Evolutionary conservation across 139 green algal genomes (phyloP), one percentile per base, ranked within the genome.

Genomic region (Ulvella scutata): DNA sequence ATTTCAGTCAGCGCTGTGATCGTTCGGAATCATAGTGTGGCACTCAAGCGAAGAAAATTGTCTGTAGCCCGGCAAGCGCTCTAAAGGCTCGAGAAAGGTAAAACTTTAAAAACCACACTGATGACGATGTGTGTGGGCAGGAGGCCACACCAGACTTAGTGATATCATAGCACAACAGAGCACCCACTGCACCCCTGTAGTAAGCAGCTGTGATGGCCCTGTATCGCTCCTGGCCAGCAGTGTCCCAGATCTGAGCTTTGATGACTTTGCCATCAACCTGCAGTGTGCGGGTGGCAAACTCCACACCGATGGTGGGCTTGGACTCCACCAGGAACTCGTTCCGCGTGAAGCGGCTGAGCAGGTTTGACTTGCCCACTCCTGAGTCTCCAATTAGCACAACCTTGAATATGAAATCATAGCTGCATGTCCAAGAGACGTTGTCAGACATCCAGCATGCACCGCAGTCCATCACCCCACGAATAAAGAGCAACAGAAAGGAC

Each of bases 211-310:
- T 99, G 82, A 99, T 99, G 36, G 95, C 95, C 0, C 95, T 82
- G 84, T 98, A 99, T 34, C 94, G 83, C 79, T 98, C 94, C 79
- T 98, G 94, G 21, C 94, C 94, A 17, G 94, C 94, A 39, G 95
- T 99, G 80, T 99, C 95, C 95, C 95, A 99, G 60, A 99, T 99
- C 80, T 99, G 95, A 34, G 95, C 95, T 82, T 99, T 99, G 83
- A 99, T 95, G 4, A 91, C 98, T 83, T 99, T 99, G 67, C 88
- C 89, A 67, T 99, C 95, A 37, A 99, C 92, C 92, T 97, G 79
- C 39, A 99, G 98, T 83, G 90, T 97, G 62, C 95, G 83, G 0
- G 95, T 99, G 3, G 95, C 95, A 80, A 99, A 99, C 84, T 99
- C 95, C 2, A 99, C 95, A 31, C 95, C 95, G 78, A 99, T 99